These are phyloP conservation scores for Cajanus cajan DNA, from an alignment of 306 rosid species.

Conservation along the genomic window DNA sequence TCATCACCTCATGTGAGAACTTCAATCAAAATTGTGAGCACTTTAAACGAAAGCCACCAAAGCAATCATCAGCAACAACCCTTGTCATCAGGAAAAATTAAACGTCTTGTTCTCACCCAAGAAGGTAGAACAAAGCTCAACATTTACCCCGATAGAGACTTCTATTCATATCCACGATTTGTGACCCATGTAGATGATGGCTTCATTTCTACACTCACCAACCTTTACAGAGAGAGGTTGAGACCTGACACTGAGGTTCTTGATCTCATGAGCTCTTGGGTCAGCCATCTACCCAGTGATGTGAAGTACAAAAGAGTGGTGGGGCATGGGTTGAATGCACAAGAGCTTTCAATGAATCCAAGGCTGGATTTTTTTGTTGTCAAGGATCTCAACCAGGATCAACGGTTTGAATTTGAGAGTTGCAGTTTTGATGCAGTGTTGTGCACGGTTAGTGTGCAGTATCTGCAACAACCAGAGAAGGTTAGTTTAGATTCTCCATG, in stretches of 20 bases:
- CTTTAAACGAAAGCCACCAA: slow-evolving; percentile 41
- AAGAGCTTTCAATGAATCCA: slow-evolving; percentile 75
- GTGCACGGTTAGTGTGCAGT: slow-evolving; percentile 88
- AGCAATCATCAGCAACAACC: slow-evolving; percentile 40
- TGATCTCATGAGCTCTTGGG: slow-evolving; percentile 94
- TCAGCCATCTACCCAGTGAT: slow-evolving; percentile 77
- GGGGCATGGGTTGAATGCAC: slow-evolving; percentile 86
- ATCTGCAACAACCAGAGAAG: slow-evolving; percentile 94
- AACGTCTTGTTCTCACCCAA: slow-evolving; percentile 55
- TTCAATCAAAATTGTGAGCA: slow-evolving; percentile 37
- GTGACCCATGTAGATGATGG: slow-evolving; percentile 77
- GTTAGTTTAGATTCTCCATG: slow-evolving; percentile 53
- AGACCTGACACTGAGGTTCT: slow-evolving; percentile 53
- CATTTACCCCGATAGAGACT: slow-evolving; percentile 55
- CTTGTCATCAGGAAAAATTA: slow-evolving; percentile 52
- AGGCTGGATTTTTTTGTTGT: slow-evolving; percentile 67
- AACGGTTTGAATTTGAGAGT: slow-evolving; percentile 55
- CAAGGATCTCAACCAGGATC: slow-evolving; percentile 79
- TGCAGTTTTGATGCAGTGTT: slow-evolving; percentile 74
- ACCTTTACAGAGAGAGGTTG: slow-evolving; percentile 59
- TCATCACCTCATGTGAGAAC: slow-evolving; percentile 24
- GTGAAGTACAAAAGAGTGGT: slow-evolving; percentile 59
- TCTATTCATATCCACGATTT: slow-evolving; percentile 74
- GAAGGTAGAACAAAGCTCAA: slow-evolving; percentile 74
- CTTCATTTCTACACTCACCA: slow-evolving; percentile 68